Base-by-base conservation (phyloP, 345 rosid genomes). In the Citrus reticulata region DNA sequence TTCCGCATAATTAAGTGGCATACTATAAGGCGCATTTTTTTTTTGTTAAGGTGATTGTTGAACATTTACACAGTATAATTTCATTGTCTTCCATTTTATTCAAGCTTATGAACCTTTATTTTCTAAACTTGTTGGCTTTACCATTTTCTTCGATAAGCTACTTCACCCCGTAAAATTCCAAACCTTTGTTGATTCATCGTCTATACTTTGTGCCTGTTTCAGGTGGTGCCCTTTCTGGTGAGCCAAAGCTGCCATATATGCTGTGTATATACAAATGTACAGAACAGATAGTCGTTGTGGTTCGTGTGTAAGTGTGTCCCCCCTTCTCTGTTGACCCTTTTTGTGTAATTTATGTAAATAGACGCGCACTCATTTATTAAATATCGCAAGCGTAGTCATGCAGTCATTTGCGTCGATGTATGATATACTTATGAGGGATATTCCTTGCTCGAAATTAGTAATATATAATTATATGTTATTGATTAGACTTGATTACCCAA, bases 211-310 rank as follows among this genome's bases (percentile, higher is more conserved):
- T 61, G 2, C 9, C 32, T 71, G 54, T 82, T 77, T 77, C 88
- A 93, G 98, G 94, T 95, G 98, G 98, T 95, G 98, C 68, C 98
- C 98, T 17, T 95, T 95, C 84, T 95, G 98, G 98, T 95, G 87
- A 91, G 29, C 30, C 6, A 20, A 67, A n/a, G 25, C 2, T 14
- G 17, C 32, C 67, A 40, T 58, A 2, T n/a, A 64, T 16, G 8
- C 2, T 72, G 17, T 57, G 51, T 68, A 58, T 68, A 14, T 27
- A 29, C n/a, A 25, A 58, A 40, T 75, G 84, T 80, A 63, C 71
- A 70, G 75, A 80, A 70, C 40, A 54, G 63, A 25, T 16, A 70
- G n/a, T 60, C 60, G 27, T 17, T 1, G 58, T 66, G 16, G 19
- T 42, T 57, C 5, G 7, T 30, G 22, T 19, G 32, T 19, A 30